These are phyloP conservation scores for Termitomyces sp. DNA, from an alignment of 768 basidiomycete genomes.

Conservation along the genomic window DNA sequence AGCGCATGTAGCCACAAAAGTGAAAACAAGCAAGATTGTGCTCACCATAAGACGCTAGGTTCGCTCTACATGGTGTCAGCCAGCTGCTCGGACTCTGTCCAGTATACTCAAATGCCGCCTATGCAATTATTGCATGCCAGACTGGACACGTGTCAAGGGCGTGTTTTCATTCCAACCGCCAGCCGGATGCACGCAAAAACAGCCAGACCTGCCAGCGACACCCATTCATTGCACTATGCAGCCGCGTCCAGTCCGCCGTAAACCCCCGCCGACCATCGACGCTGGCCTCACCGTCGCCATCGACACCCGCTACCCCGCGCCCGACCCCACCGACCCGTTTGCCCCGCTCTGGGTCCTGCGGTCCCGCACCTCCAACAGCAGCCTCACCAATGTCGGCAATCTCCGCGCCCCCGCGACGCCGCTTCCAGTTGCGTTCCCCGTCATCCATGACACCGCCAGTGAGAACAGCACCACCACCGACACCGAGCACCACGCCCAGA, in stretches of 20 bases:
- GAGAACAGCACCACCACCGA: neutral
- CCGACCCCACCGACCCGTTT: conserved; percentile 67
- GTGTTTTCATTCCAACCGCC: neutral
- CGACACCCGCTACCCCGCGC: conserved; percentile 45
- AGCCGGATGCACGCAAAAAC: neutral
- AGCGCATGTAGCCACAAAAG: too few species aligned
- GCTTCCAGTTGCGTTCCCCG: neutral
- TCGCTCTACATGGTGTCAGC: neutral
- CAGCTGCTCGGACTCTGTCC: too few species aligned
- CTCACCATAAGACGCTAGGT: neutral
- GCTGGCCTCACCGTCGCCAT: conserved; percentile 29
- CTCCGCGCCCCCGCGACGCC: too few species aligned
- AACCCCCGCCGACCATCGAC: conserved; percentile 48
- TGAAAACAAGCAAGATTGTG: neutral
- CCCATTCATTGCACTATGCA: neutral
- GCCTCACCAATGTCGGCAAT: conserved; percentile 11
- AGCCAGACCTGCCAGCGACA: neutral
- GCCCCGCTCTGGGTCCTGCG: conserved; percentile 63
- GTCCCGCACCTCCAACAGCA: conserved; percentile 44
- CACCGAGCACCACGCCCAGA: neutral
- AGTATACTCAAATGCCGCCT: too few species aligned
- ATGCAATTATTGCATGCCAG: too few species aligned
- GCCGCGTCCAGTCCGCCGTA: conserved; percentile 37
- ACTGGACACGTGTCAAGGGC: neutral
- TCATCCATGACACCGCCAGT: neutral